Evolutionary conservation across 2,329 filamentous ascomycete genomes (phyloP).

Genomic region (Ophiostoma tasmaniense): DNA sequence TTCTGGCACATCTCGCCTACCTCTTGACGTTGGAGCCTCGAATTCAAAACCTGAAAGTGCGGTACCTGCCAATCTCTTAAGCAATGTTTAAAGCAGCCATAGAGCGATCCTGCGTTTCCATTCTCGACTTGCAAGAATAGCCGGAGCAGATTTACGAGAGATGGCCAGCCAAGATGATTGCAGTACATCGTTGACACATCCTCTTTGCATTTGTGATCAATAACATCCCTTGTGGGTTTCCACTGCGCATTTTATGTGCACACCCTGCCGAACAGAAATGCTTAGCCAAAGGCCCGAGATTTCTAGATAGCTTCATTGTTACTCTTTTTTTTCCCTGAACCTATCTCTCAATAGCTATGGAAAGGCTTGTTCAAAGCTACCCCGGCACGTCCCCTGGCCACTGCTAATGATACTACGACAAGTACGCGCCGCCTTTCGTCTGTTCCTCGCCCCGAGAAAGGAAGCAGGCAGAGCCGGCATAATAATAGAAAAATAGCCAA

Average conservation of each 20-base stretch:
- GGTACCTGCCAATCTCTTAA: background rate
- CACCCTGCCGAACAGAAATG: background rate
- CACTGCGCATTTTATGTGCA: background rate
- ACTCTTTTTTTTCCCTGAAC: background rate
- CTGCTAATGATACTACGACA: background rate
- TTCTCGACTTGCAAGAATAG: background rate
- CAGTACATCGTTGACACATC: background rate
- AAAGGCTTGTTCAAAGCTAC: background rate
- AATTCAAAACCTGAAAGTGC: background rate
- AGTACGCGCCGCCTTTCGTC: background rate
- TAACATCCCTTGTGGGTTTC: background rate
- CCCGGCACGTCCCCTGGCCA: background rate
- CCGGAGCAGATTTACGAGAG: background rate
- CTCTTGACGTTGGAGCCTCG: background rate
- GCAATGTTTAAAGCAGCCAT: background rate
- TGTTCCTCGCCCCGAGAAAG: background rate
- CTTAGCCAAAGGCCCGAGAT: background rate
- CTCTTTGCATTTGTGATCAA: background rate
- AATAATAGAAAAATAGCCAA: background rate
- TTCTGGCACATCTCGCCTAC: background rate
- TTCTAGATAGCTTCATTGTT: background rate
- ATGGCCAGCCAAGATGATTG: background rate
- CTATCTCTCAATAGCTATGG: background rate
- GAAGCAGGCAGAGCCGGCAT: conserved; percentile 6
- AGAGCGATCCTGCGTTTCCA: background rate